A percentile compares a stretch with the other conserved stretches of the same genome.
Conservation (phyloP, 176 grass and related monocot species). For the Eragrostis nindensis region DNA sequence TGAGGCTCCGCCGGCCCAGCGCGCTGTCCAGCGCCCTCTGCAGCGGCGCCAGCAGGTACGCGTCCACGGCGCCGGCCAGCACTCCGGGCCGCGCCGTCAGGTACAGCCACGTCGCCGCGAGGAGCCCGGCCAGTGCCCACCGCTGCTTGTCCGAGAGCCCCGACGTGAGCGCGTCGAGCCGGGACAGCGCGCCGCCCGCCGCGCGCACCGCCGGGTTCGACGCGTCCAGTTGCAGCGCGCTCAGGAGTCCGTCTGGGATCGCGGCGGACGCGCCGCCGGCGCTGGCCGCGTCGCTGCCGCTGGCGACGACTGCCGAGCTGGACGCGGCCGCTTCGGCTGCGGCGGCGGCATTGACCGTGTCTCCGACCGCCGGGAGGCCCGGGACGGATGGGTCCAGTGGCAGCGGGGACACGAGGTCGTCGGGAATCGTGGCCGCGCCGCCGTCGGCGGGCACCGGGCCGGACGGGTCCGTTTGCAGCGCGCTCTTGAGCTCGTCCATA, state of each 20-base stretch:
- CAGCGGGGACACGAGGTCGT: conserved; percentile 24
- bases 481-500: conserved; percentile 33
- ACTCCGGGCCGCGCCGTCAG: conserved; percentile 89
- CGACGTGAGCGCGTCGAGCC: conserved; percentile 47
- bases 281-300: not conserved
- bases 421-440: not conserved
- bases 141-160: conserved; percentile 57
- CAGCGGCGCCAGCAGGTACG: conserved; percentile 82
- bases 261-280: too few species aligned
- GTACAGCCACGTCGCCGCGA: conserved; percentile 67
- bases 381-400: not conserved
- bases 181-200: conserved; percentile 29
- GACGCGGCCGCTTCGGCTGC: not conserved
- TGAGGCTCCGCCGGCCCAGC: conserved; percentile 78
- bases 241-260: conserved; percentile 28
- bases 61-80: conserved; percentile 75
- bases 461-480: conserved; percentile 33
- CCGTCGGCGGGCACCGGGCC: not conserved
- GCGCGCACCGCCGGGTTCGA: conserved; percentile 38
- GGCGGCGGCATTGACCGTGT: conserved; percentile 8
- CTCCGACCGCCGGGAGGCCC: not conserved
- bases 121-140: conserved; percentile 53
- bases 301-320: not conserved
- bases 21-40: conserved; percentile 72
- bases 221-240: conserved; percentile 50